A percentile compares a stretch with the other conserved stretches of the same genome.
Conservation (phyloP, 441 rosid genomes). For the Gossypium schwendimanii region DNA sequence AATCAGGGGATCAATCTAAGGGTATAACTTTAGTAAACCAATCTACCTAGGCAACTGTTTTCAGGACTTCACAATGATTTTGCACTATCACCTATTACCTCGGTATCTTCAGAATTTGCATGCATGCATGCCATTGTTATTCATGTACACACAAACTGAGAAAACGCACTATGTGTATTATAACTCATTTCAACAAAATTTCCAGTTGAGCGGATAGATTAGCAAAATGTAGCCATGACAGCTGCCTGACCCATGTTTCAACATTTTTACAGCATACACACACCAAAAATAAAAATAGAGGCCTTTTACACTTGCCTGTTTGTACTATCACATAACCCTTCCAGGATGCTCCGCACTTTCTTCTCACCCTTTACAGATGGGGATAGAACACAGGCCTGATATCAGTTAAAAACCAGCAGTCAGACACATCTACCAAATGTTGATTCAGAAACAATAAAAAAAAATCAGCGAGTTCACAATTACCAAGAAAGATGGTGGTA, state of each 20-base stretch:
- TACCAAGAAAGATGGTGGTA: conserved; percentile 97
- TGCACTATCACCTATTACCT: not conserved
- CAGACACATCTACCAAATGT: conserved; percentile 10
- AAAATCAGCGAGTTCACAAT: conserved; percentile 10
- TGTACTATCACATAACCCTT: conserved; percentile 58
- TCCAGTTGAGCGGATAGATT: not conserved
- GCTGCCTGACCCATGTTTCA: not conserved
- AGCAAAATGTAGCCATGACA: not conserved
- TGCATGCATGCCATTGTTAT: not conserved
- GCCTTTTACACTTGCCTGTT: conserved; percentile 58
- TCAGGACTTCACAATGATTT: not conserved
- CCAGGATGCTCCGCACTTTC: conserved; percentile 90
- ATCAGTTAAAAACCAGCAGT: conserved; percentile 20
- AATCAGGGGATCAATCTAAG: not conserved
- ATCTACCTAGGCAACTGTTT: not conserved
- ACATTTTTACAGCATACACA: not conserved
- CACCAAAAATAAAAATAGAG: not conserved
- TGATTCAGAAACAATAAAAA: not conserved
- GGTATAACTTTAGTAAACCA: not conserved
- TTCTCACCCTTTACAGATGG: conserved; percentile 80
- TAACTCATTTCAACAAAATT: not conserved
- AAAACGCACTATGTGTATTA: not conserved
- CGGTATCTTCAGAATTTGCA: not conserved
- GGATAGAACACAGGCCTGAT: conserved; percentile 85
- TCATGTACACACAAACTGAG: not conserved